A percentile compares a stretch with the other conserved stretches of the same genome.
Evolutionary conservation across 1,139 yeast genomes (phyloP).

Genomic region (Kodamaea plutei): DNA sequence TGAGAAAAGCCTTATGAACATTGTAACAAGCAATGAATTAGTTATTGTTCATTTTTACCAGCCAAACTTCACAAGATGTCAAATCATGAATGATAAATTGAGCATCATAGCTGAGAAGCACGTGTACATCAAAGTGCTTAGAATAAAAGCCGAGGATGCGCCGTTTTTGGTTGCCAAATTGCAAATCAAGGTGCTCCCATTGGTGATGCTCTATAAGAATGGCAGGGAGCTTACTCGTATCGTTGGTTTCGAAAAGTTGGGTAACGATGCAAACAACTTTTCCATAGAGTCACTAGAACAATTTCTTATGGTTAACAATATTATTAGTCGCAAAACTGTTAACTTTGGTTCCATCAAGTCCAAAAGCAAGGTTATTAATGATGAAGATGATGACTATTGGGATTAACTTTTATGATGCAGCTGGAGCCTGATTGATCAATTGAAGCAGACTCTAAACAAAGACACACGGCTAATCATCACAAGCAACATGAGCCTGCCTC

Average conservation of each 20-base stretch:
- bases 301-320: constrained; percentile 28
- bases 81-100: constrained; percentile 50
- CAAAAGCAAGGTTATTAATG: constrained; percentile 12
- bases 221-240: constrained; percentile 58
- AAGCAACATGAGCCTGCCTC: too few relatives aligned
- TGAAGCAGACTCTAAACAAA: too few relatives aligned
- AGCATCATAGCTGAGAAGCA: constrained; percentile 51
- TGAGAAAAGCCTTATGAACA: constrained; percentile 56
- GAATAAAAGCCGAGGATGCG: constrained; percentile 60
- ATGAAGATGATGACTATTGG: constrained; percentile 18
- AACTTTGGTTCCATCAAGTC: constrained; percentile 21
- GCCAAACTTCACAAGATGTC: constrained; percentile 57
- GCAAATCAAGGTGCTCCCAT: constrained; percentile 64
- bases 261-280: constrained; percentile 30
- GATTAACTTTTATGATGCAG: constrained; percentile 8
- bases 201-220: constrained; percentile 56
- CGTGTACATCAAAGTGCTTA: constrained; percentile 49
- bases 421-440: too few relatives aligned
- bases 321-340: constrained; percentile 32
- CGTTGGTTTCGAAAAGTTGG: constrained; percentile 65
- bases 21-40: constrained; percentile 39
- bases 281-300: constrained; percentile 44
- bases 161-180: constrained; percentile 69
- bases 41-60: constrained; percentile 65
- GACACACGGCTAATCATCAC: too few relatives aligned